phyloP scores from a whole-genome alignment of 768 basidiomycete genomes.

The Suillus occidentalis region DNA sequence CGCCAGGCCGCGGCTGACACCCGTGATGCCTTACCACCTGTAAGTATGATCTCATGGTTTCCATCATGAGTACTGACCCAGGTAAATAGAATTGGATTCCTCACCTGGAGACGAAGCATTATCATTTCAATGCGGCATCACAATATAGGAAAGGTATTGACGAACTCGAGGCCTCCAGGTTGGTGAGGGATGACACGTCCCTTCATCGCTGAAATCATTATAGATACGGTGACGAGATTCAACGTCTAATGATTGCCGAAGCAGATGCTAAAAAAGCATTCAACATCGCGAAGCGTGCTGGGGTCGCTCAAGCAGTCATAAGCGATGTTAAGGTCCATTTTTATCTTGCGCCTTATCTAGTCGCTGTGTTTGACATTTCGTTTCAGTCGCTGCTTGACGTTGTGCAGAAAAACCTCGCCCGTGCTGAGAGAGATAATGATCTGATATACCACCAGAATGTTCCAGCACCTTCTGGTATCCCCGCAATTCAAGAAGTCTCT shows the following conservation, averaged over 20 bases:
- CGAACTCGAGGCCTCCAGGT: constrained; percentile 79
- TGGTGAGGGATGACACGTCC: constrained; percentile 16
- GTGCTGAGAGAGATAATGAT: constrained; percentile 90
- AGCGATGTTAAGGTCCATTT: constrained; percentile 74
- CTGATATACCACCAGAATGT: constrained; percentile 91
- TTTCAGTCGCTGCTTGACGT: constrained; percentile 73
- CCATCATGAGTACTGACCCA: constrained; percentile 12
- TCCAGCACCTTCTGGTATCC: constrained; percentile 68
- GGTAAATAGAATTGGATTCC: constrained; percentile 61
- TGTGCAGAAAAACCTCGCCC: constrained; percentile 61
- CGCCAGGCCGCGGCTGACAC: constrained; percentile 44
- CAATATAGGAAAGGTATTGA: constrained; percentile 88
- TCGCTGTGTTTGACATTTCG: neutral
- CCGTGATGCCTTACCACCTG: constrained; percentile 53
- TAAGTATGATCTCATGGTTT: constrained; percentile 30
- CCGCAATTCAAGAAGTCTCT: constrained; percentile 59
- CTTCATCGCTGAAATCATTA: neutral
- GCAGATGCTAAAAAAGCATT: constrained; percentile 67
- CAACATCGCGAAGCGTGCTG: constrained; percentile 61
- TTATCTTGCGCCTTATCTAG: neutral
- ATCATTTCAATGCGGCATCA: constrained; percentile 88
- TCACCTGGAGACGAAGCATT: constrained; percentile 78
- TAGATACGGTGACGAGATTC: constrained; percentile 89
- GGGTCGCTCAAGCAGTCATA: constrained; percentile 60
- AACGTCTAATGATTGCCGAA: constrained; percentile 70